Evolutionary conservation across 2,329 filamentous ascomycete genomes (phyloP).

Genomic region (Epichloe gansuensis): DNA sequence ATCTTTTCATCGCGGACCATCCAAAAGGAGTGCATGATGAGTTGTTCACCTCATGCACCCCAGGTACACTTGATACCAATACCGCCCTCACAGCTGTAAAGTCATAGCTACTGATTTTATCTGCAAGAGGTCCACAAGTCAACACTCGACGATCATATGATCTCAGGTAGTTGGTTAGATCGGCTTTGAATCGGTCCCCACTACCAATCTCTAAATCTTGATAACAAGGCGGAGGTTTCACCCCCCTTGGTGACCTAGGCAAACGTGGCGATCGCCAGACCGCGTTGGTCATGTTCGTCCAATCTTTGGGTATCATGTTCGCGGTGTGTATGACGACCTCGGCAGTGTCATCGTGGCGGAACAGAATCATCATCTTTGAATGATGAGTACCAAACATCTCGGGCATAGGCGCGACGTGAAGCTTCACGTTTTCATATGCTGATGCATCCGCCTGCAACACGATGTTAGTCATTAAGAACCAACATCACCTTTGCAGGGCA

Average conservation of each 20-base stretch:
- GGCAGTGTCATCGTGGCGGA: slow-evolving; percentile 62
- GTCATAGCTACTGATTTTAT: slow-evolving; percentile 49
- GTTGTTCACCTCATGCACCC: slow-evolving; percentile 41
- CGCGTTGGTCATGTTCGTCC: slow-evolving; percentile 78
- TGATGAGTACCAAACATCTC: slow-evolving; percentile 80
- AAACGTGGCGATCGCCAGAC: slow-evolving; percentile 67
- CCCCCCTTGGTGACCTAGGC: slow-evolving; percentile 27
- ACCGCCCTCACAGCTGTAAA: slow-evolving; percentile 57
- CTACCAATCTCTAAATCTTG: slow-evolving; percentile 30
- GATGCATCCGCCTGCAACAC: slow-evolving; percentile 25
- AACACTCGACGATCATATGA: slow-evolving; percentile 50
- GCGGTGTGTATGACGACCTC: slow-evolving; percentile 80
- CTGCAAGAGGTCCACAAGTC: slow-evolving; percentile 41
- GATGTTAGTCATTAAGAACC: neutral
- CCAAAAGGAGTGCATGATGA: slow-evolving; percentile 54
- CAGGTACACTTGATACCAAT: slow-evolving; percentile 68
- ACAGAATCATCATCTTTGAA: slow-evolving; percentile 74
- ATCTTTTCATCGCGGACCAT: slow-evolving; percentile 54
- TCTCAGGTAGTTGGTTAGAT: slow-evolving; percentile 58
- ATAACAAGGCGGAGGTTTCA: neutral
- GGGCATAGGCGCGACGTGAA: slow-evolving; percentile 66
- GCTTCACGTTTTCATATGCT: slow-evolving; percentile 51
- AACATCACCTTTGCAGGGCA: neutral
- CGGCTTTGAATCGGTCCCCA: slow-evolving; percentile 60
- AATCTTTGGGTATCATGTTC: slow-evolving; percentile 82